A percentile compares a stretch with the other conserved stretches of the same genome.
Conservation (phyloP, 306 rosid genomes). For the Corylus avellana region DNA sequence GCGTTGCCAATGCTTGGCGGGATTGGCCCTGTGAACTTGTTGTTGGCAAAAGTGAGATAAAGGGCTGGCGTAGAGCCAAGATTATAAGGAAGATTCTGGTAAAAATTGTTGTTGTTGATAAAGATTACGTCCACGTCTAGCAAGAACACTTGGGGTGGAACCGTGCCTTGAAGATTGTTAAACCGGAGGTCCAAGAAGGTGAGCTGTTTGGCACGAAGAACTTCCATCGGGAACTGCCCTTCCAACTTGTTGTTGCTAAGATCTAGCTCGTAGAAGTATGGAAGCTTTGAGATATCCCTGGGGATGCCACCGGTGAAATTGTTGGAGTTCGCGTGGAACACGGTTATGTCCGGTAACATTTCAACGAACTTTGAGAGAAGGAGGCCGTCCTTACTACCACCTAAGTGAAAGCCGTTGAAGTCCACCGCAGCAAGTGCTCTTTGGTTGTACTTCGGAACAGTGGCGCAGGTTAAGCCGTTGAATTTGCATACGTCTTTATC, state of each 20-base stretch:
- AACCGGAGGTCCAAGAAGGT: conserved; percentile 79
- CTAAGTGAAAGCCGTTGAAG: conserved; percentile 38
- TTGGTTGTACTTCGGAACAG: background rate
- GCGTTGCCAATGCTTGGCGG: conserved; percentile 63
- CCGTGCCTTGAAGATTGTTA: conserved; percentile 29
- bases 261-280: conserved; percentile 66
- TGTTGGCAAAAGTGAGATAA: conserved; percentile 70
- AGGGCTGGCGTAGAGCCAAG: conserved; percentile 61
- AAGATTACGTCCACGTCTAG: conserved; percentile 61
- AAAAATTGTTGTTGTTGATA: conserved; percentile 62
- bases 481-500: background rate
- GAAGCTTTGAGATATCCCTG: background rate
- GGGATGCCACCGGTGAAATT: conserved; percentile 43
- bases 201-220: conserved; percentile 15
- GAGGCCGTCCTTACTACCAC: background rate
- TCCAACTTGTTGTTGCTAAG: conserved; percentile 57
- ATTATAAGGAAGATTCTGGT: conserved; percentile 37
- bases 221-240: conserved; percentile 42
- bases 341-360: conserved; percentile 37
- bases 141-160: conserved; percentile 40
- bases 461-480: conserved; percentile 37
- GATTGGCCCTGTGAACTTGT: conserved; percentile 51
- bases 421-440: conserved; percentile 42
- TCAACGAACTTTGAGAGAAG: conserved; percentile 29
- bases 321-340: conserved; percentile 82